These are phyloP conservation scores for Zymoseptoria crescenta DNA, from an alignment of 2,329 filamentous ascomycete species.

Conservation along the genomic window DNA sequence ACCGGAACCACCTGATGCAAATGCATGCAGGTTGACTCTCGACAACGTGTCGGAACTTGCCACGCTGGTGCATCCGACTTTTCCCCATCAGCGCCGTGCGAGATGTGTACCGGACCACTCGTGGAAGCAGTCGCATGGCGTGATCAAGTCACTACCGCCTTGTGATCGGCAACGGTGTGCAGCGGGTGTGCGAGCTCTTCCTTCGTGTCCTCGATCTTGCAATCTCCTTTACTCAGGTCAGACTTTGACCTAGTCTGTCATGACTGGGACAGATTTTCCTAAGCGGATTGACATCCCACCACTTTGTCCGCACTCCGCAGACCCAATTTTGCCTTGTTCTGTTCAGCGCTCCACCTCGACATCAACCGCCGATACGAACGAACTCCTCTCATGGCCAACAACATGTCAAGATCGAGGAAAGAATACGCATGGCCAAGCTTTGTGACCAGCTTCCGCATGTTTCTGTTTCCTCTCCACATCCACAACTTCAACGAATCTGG, in stretches of 20 bases:
- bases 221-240: neutral
- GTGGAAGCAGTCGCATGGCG: neutral
- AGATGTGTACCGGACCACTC: neutral
- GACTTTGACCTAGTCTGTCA: neutral
- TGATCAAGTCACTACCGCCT: neutral
- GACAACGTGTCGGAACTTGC: neutral
- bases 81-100: neutral
- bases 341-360: neutral
- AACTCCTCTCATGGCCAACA: neutral
- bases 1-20: neutral
- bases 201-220: neutral
- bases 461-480: neutral
- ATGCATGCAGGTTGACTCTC: neutral
- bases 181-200: neutral
- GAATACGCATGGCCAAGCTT: neutral
- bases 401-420: neutral
- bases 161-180: neutral
- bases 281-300: neutral
- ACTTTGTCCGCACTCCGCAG: no score
- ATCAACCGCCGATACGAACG: neutral
- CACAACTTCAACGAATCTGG: no score
- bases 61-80: neutral
- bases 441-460: neutral
- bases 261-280: neutral
- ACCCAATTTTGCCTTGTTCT: neutral